Evolutionary conservation across 2,329 filamentous ascomycete genomes (phyloP).

Genomic region (Leptographium radiaticola): DNA sequence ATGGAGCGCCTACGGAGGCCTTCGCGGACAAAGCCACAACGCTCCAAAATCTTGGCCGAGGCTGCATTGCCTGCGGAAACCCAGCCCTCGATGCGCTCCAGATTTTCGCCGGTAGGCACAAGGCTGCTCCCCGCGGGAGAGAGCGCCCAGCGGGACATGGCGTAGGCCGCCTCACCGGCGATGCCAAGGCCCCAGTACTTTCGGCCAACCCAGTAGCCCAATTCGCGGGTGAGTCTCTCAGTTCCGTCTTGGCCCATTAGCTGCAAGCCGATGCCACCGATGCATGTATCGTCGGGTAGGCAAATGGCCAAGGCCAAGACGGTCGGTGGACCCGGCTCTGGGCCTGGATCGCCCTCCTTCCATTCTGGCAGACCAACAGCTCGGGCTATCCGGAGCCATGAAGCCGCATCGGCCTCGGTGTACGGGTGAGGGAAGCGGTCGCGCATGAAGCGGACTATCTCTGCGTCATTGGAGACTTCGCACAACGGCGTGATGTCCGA

Average conservation of each 20-base stretch:
- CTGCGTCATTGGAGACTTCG: constrained; percentile 23
- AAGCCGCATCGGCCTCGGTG: constrained; percentile 23
- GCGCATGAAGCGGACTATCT: constrained; percentile 26
- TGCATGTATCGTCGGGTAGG: constrained; percentile 17
- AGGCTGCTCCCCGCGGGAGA: not conserved
- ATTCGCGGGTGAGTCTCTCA: constrained; percentile 28
- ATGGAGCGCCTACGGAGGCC: constrained; percentile 26
- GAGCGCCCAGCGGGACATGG: constrained; percentile 31
- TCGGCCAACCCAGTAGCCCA: constrained; percentile 35
- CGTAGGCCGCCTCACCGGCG: constrained; percentile 25
- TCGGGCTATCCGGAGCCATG: constrained; percentile 14
- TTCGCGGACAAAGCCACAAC: constrained; percentile 29
- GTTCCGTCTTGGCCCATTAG: constrained; percentile 19
- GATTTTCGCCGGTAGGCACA: constrained; percentile 13
- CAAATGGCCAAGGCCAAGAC: constrained; percentile 23
- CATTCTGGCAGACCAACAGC: constrained; percentile 1
- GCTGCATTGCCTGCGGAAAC: constrained; percentile 25
- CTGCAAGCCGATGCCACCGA: constrained; percentile 29
- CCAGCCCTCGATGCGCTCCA: constrained; percentile 27
- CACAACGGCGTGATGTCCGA: constrained; percentile 25
- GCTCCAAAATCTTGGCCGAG: constrained; percentile 29
- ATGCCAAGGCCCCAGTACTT: constrained; percentile 33
- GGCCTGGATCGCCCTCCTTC: not conserved
- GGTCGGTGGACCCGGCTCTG: not conserved
- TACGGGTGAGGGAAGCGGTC: constrained; percentile 34